Evolutionary conservation across 192 early-diverging fungal genomes (phyloP).

Genomic region (Backusella mclennaniae): DNA sequence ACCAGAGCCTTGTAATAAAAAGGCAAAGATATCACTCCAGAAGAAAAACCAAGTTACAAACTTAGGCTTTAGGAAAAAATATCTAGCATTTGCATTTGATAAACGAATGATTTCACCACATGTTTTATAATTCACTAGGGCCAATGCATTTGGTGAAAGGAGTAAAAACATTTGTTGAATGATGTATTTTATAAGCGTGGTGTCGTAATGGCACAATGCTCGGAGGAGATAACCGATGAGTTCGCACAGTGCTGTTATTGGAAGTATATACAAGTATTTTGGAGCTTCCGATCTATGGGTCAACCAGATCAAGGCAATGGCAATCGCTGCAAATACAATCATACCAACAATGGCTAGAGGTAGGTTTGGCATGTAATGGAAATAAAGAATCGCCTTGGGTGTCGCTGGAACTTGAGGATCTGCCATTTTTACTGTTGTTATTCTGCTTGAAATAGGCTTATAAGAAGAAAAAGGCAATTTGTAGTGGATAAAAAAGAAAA

Average conservation of each 20-base stretch:
- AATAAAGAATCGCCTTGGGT: not conserved
- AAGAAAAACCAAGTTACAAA: constrained; percentile 15
- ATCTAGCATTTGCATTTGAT: not conserved
- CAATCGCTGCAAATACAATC: not conserved
- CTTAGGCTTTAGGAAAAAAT: not conserved
- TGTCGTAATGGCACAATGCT: not conserved
- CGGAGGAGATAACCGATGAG: not conserved
- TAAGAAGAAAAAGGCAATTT: not conserved
- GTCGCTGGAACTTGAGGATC: not conserved
- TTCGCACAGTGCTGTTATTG: not conserved
- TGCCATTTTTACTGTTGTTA: not conserved
- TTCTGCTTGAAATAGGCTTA: not conserved
- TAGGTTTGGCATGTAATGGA: not conserved
- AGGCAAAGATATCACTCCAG: not conserved
- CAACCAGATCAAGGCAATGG: not conserved
- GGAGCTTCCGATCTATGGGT: not conserved
- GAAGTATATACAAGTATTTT: not conserved
- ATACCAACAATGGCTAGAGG: not conserved
- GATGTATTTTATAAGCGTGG: not conserved
- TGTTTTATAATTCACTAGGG: not conserved
- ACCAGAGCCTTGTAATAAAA: not conserved
- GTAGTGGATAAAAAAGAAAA: not conserved
- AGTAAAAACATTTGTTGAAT: not conserved
- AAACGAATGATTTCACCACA: constrained; percentile 4
- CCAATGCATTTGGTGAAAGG: not conserved